phyloP scores from a whole-genome alignment of 208 protist genomes.

The Balamuthia mandrillaris region DNA sequence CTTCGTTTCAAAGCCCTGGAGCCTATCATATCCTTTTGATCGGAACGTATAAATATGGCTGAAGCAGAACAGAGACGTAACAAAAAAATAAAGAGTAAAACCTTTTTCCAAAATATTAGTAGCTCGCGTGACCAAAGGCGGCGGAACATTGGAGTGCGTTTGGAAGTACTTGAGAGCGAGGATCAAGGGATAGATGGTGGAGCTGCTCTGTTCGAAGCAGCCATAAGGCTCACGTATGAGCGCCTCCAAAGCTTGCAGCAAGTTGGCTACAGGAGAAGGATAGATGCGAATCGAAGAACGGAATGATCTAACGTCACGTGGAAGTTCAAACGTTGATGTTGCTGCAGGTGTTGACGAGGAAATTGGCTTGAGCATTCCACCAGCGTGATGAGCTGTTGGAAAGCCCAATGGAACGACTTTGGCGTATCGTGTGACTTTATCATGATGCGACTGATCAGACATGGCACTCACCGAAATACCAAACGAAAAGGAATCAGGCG shows the following conservation, averaged over 20 bases:
- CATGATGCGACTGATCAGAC: too few relatives aligned
- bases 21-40: constrained; percentile 39
- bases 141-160: neutral
- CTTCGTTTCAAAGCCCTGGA: constrained; percentile 46
- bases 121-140: neutral
- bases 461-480: too few relatives aligned
- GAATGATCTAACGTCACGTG: too few relatives aligned
- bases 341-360: too few relatives aligned
- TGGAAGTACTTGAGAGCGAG: constrained; percentile 47
- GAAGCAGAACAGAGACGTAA: neutral
- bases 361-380: too few relatives aligned
- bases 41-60: neutral
- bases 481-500: too few relatives aligned
- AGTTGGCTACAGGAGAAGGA: neutral
- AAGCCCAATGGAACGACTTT: too few relatives aligned
- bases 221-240: constrained; percentile 56
- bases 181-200: constrained; percentile 47
- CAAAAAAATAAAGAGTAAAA: neutral
- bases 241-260: constrained; percentile 6
- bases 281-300: constrained; percentile 29
- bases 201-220: constrained; percentile 59
- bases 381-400: too few relatives aligned
- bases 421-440: too few relatives aligned
- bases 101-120: constrained; percentile 25
- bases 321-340: too few relatives aligned